phyloP scores from a whole-genome alignment of 1,284 basidiomycete species.

The Macrocybe sp. region DNA sequence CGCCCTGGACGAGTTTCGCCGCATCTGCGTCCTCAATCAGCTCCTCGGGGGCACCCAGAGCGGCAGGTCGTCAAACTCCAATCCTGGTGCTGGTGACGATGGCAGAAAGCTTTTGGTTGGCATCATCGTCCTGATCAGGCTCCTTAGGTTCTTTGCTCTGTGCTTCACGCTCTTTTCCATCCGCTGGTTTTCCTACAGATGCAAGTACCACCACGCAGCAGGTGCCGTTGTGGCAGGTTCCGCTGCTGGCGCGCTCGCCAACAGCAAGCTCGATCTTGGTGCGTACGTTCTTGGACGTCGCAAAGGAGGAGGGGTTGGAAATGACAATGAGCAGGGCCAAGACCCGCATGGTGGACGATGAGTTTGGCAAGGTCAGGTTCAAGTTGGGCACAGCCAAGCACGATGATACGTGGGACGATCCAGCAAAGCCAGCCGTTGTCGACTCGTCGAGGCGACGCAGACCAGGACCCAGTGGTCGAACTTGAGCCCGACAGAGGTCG shows the following conservation, averaged over 20 bases:
- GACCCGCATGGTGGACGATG: too few species aligned
- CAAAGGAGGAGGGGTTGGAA: not conserved
- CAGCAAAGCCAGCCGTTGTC: too few species aligned
- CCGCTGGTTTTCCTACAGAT: slow-evolving; percentile 43
- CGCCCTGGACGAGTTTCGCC: slow-evolving; percentile 61
- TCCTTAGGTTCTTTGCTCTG: slow-evolving; percentile 51
- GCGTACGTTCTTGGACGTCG: slow-evolving; percentile 1
- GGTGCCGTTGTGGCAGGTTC: slow-evolving; percentile 8
- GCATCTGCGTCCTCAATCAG: slow-evolving; percentile 57
- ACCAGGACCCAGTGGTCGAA: too few species aligned
- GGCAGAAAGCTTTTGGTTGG: slow-evolving; percentile 46
- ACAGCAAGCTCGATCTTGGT: slow-evolving; percentile 1
- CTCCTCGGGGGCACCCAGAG: slow-evolving; percentile 31
- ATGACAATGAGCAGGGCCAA: too few species aligned
- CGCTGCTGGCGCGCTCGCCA: not conserved
- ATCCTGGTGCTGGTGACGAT: slow-evolving; percentile 4
- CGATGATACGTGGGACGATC: too few species aligned
- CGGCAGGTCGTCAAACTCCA: not conserved
- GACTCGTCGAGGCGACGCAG: too few species aligned
- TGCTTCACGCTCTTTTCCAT: slow-evolving; percentile 48
- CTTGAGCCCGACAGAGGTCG: too few species aligned
- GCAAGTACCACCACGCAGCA: slow-evolving; percentile 24
- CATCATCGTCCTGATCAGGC: slow-evolving; percentile 52
- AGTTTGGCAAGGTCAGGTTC: not conserved
- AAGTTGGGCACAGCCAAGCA: too few species aligned